Percentiles rank a stretch among this genome's conserved stretches.
Evolutionary conservation across 805 yeast species (phyloP).

Genomic region (Wickerhamomyces chaumierensis): DNA sequence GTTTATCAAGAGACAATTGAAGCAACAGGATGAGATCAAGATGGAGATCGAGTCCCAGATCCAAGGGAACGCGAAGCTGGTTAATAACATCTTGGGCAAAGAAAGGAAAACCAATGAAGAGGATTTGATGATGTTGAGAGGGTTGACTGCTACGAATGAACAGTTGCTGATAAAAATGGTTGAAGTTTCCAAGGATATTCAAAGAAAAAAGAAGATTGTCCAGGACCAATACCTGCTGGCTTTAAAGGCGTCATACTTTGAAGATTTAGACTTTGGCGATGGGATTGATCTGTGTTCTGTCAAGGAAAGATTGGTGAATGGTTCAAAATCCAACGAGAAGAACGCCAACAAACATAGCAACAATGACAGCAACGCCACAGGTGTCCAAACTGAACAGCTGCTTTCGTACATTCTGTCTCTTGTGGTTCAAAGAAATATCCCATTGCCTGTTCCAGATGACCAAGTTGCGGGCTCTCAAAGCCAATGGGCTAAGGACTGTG

Average conservation of each 20-base stretch:
- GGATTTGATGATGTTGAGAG: constrained; percentile 4
- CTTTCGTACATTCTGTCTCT: constrained; percentile 16
- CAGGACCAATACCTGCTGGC: constrained; percentile 12
- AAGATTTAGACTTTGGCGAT: constrained; percentile 6
- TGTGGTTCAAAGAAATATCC: constrained; percentile 16
- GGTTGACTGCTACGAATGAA: constrained; percentile 7
- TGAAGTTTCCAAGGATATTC: constrained; percentile 5
- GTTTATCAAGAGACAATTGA: constrained; percentile 3
- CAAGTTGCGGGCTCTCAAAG: constrained; percentile 5
- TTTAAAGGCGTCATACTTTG: constrained; percentile 14
- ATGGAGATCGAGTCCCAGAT: constrained; percentile 11
- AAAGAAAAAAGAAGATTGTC: constrained; percentile 1
- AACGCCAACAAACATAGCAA: too few species aligned
- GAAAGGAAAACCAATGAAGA: not conserved
- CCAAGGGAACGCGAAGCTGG: constrained; percentile 4
- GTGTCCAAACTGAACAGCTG: constrained; percentile 13
- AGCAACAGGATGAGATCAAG: constrained; percentile 4
- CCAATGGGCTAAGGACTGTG: constrained; percentile 17
- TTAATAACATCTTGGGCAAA: constrained; percentile 4
- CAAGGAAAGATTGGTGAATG: too few species aligned
- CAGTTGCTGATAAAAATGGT: constrained; percentile 4
- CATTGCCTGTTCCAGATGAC: constrained; percentile 13
- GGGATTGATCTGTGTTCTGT: not conserved
- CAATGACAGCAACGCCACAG: constrained; percentile 1
- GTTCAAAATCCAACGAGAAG: too few species aligned